These are phyloP conservation scores for Lichtheimia corymbifera DNA, from an alignment of 371 early-diverging fungal genomes.

Conservation along the genomic window DNA sequence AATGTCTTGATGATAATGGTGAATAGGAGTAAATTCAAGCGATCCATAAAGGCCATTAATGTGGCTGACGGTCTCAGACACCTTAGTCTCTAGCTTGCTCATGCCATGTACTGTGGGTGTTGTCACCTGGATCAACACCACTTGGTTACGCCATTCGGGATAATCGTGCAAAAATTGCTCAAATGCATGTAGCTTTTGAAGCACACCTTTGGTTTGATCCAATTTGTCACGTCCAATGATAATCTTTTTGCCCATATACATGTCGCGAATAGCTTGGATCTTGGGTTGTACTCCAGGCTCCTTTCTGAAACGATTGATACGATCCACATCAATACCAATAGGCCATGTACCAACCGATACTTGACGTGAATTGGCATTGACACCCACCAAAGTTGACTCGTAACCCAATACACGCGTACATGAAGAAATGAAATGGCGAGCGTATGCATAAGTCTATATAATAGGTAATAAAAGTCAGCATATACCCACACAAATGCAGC, in stretches of 20 bases:
- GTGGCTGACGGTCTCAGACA: constrained; percentile 87
- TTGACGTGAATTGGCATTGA: constrained; percentile 72
- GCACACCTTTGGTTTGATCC: constrained; percentile 98
- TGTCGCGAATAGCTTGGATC: constrained; percentile 76
- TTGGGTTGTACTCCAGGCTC: constrained; percentile 61
- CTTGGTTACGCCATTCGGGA: constrained; percentile 91
- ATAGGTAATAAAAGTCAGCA: not conserved
- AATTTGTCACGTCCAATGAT: constrained; percentile 98
- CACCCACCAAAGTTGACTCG: constrained; percentile 86
- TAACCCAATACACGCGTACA: constrained; percentile 90
- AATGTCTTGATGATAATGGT: constrained; percentile 95
- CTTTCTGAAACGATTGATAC: constrained; percentile 41
- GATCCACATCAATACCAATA: constrained; percentile 92
- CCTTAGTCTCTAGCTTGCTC: constrained; percentile 74
- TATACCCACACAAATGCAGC: constrained; percentile 5
- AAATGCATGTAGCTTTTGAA: constrained; percentile 95
- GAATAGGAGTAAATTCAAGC: constrained; percentile 92
- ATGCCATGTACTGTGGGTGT: constrained; percentile 53
- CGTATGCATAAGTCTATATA: constrained; percentile 94
- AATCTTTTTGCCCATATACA: constrained; percentile 93
- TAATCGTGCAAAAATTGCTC: constrained; percentile 88
- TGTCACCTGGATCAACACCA: constrained; percentile 87
- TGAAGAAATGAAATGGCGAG: constrained; percentile 93
- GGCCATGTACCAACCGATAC: constrained; percentile 91
- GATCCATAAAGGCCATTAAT: constrained; percentile 96